A percentile compares a stretch with the other conserved stretches of the same genome.
Evolutionary conservation across 805 yeast species (phyloP).

Genomic region (Yarrowia keelungensis): DNA sequence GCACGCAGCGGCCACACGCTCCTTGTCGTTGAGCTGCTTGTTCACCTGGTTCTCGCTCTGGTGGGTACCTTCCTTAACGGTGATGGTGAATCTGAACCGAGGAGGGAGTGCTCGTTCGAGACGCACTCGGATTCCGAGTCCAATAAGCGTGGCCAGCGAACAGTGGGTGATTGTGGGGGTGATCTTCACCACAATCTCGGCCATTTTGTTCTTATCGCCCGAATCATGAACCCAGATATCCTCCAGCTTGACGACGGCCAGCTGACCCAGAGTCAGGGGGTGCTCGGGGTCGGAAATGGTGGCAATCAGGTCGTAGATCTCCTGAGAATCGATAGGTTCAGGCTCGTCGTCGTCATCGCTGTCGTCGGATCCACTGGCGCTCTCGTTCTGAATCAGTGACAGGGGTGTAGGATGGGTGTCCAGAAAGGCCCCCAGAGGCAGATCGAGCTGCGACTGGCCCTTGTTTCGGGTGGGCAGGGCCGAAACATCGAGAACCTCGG

Average conservation of each 20-base stretch:
- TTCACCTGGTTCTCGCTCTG: constrained; percentile 96
- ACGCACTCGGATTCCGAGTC: constrained; percentile 91
- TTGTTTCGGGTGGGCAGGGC: constrained; percentile 73
- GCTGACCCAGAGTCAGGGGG: constrained; percentile 91
- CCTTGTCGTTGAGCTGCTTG: constrained; percentile 96
- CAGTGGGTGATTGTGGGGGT: constrained; percentile 99
- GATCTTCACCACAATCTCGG: constrained; percentile 79
- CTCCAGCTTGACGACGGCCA: constrained; percentile 86
- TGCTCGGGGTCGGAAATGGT: constrained; percentile 96
- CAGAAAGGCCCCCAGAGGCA: constrained; percentile 27
- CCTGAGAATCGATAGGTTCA: constrained; percentile 86
- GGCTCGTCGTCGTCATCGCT: constrained; percentile 45
- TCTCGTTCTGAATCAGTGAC: constrained; percentile 26
- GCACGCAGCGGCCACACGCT: constrained; percentile 97
- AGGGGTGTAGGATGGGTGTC: constrained; percentile 28
- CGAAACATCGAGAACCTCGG: constrained; percentile 77
- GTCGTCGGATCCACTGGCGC: constrained; percentile 26
- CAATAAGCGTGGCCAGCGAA: constrained; percentile 93
- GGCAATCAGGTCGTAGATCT: constrained; percentile 83
- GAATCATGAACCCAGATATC: constrained; percentile 77
- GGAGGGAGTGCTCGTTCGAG: constrained; percentile 88
- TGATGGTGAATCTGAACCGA: constrained; percentile 76
- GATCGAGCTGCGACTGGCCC: constrained; percentile 43
- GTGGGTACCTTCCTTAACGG: constrained; percentile 90
- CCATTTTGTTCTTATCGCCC: constrained; percentile 60